These are phyloP conservation scores for Serendipita indica DNA, from an alignment of 768 basidiomycete genomes.

Conservation along the genomic window DNA sequence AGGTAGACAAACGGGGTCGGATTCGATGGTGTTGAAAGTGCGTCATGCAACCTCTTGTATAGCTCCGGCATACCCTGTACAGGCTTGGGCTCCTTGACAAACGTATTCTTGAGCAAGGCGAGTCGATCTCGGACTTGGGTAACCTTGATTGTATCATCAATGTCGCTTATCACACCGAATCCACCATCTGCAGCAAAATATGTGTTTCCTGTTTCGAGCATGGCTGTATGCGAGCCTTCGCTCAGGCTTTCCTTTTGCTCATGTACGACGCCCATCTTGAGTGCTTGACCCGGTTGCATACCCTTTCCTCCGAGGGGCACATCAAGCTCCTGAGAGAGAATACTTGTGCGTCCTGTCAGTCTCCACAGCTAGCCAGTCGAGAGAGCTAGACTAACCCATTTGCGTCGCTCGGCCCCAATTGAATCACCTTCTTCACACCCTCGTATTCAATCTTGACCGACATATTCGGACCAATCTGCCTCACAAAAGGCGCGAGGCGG, in stretches of 20 bases:
- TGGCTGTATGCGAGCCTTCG: background rate
- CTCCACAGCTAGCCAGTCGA: too few relatives aligned
- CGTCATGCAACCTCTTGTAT: background rate
- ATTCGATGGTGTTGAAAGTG: background rate
- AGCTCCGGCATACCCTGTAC: conserved; percentile 5
- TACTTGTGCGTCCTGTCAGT: too few relatives aligned
- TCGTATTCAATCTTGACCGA: background rate
- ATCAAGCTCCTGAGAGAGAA: background rate
- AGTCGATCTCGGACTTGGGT: conserved; percentile 5
- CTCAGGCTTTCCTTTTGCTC: background rate
- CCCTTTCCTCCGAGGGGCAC: background rate
- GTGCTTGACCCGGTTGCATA: background rate
- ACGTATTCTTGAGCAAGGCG: conserved; percentile 8
- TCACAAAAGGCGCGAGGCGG: background rate
- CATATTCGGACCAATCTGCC: background rate
- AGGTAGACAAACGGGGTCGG: conserved; percentile 1
- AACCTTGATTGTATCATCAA: conserved; percentile 7
- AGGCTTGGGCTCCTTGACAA: background rate
- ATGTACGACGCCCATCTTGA: background rate
- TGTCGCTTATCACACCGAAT: background rate
- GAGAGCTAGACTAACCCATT: too few relatives aligned
- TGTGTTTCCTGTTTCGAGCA: background rate
- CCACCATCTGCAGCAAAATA: background rate
- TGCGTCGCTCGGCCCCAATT: background rate
- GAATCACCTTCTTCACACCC: background rate